These are phyloP conservation scores for Bauhinia variegata DNA, from an alignment of 306 rosid species.

Conservation along the genomic window DNA sequence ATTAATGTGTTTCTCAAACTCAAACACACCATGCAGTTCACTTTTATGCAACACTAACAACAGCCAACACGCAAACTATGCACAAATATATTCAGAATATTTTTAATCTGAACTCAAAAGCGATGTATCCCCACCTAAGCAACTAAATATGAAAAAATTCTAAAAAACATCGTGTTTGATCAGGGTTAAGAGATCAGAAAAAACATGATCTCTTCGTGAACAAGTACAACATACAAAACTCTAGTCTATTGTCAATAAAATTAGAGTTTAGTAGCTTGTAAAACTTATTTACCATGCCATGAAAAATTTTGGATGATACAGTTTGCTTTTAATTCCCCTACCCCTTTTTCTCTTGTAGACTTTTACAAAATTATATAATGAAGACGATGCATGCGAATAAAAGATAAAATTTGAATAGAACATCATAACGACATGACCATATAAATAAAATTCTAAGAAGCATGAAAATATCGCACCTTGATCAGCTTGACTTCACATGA, in stretches of 20 bases:
- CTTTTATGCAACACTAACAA: conserved; percentile 9
- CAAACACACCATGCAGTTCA: conserved; percentile 17
- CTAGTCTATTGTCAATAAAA: neutral
- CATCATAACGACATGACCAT: conserved; percentile 17
- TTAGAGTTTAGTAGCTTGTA: conserved; percentile 11
- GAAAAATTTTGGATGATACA: neutral
- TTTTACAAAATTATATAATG: conserved; percentile 8
- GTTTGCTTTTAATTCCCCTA: neutral
- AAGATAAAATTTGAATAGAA: conserved; percentile 2
- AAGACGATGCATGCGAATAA: neutral
- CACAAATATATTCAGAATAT: neutral
- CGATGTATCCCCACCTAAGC: conserved; percentile 5
- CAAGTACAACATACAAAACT: conserved; percentile 4
- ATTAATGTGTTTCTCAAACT: neutral
- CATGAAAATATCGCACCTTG: conserved; percentile 42
- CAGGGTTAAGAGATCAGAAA: conserved; percentile 14
- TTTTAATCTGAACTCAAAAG: neutral
- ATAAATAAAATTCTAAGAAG: conserved; percentile 10
- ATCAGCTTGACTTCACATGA: conserved; percentile 58
- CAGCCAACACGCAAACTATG: conserved; percentile 18
- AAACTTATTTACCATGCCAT: neutral
- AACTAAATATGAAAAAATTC: conserved; percentile 6
- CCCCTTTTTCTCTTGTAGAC: neutral
- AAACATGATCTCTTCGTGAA: conserved; percentile 8
- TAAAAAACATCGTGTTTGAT: conserved; percentile 12